Conservation (phyloP, 31 red algal genomes). For the Odonthalia washingtoniensis region DNA sequence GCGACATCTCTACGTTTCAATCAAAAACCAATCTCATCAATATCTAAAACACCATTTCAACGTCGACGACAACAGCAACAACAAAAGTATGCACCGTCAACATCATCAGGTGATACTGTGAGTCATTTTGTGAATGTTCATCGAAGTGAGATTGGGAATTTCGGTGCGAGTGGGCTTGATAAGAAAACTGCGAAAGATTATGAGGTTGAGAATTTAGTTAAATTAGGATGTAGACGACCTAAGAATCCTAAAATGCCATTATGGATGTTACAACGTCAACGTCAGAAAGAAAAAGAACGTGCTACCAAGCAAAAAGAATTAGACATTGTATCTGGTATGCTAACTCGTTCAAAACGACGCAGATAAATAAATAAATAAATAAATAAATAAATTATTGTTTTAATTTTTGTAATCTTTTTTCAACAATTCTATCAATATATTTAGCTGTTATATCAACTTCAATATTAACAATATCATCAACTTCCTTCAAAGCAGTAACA, state of each 20-base stretch:
- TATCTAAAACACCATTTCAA: too few species aligned
- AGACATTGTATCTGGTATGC: constrained; percentile 71
- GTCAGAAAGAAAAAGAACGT: constrained; percentile 47
- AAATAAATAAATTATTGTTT: neutral
- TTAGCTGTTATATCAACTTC: constrained; percentile 99
- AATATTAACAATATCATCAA: constrained; percentile 88
- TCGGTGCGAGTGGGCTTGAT: constrained; percentile 56
- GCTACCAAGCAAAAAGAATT: constrained; percentile 48
- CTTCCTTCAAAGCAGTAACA: constrained; percentile 61
- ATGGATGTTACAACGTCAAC: constrained; percentile 33
- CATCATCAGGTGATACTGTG: too few species aligned
- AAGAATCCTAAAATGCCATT: constrained; percentile 65
- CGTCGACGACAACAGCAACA: neutral
- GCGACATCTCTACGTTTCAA: too few species aligned
- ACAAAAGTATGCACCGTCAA: neutral
- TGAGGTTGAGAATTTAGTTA: constrained; percentile 34
- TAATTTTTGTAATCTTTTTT: constrained; percentile 26
- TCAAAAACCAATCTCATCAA: too few species aligned
- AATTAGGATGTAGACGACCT: constrained; percentile 57
- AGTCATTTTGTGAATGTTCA: constrained; percentile 54
- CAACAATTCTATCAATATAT: constrained; percentile 90
- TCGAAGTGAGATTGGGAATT: constrained; percentile 57
- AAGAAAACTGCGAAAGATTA: constrained; percentile 39
- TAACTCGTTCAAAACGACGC: constrained; percentile 47
- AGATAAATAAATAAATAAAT: neutral